Percentiles rank a stretch among this genome's conserved stretches.
Evolutionary conservation across 305 asterid species (phyloP).

Genomic region (Solanum hybrid): DNA sequence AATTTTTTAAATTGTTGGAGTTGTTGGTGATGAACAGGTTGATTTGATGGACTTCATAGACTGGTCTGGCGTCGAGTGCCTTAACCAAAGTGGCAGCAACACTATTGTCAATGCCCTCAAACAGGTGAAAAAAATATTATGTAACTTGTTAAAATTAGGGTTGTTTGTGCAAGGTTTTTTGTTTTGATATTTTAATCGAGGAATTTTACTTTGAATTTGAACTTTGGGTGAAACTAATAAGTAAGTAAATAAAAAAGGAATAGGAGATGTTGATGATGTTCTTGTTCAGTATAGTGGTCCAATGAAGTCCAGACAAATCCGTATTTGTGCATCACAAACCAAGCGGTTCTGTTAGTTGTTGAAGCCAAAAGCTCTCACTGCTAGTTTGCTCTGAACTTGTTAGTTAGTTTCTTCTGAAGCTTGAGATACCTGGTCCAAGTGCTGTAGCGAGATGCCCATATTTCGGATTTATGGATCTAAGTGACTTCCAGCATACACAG

Average conservation of each 20-base stretch:
- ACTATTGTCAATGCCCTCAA: constrained; percentile 77
- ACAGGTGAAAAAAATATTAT: constrained; percentile 34
- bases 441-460: neutral
- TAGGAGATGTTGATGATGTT: neutral
- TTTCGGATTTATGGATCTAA: neutral
- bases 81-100: constrained; percentile 55
- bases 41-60: constrained; percentile 79
- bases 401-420: neutral
- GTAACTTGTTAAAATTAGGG: constrained; percentile 5
- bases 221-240: neutral
- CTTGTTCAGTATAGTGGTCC: neutral
- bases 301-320: neutral
- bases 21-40: constrained; percentile 29
- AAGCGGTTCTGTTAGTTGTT: neutral
- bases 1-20: neutral
- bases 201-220: neutral
- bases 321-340: neutral
- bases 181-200: neutral
- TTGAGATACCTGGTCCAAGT: neutral
- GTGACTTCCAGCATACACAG: neutral
- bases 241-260: neutral
- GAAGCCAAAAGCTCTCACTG: neutral
- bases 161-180: neutral
- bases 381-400: neutral
- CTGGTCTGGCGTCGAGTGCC: constrained; percentile 93